These are phyloP conservation scores for Alternaria solani DNA, from an alignment of 2,329 filamentous ascomycete species.

Conservation along the genomic window DNA sequence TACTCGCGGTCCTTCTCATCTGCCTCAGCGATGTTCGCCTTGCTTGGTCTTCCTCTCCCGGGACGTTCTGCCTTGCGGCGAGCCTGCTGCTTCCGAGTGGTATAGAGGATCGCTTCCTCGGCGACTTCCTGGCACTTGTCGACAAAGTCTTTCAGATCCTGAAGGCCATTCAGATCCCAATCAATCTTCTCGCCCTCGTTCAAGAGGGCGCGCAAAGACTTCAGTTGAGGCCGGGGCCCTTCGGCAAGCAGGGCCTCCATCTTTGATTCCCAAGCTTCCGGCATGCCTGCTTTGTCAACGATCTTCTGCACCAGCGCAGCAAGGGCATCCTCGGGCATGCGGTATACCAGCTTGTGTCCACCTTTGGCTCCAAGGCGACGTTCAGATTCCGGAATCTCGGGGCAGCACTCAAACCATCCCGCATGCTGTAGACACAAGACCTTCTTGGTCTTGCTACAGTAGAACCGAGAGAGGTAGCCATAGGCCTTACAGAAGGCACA, in stretches of 20 bases:
- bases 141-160: slow-evolving; percentile 86
- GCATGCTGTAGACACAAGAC: slow-evolving; percentile 84
- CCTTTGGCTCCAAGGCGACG: slow-evolving; percentile 64
- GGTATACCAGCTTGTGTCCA: slow-evolving; percentile 78
- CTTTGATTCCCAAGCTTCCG: slow-evolving; percentile 90
- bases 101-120: slow-evolving; percentile 95
- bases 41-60: slow-evolving; percentile 77
- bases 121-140: slow-evolving; percentile 98
- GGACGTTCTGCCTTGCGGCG: slow-evolving; percentile 92
- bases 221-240: slow-evolving; percentile 83
- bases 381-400: slow-evolving; percentile 67
- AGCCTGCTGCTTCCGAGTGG: slow-evolving; percentile 96
- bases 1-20: slow-evolving; percentile 86
- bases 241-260: slow-evolving; percentile 85
- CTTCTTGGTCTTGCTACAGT: slow-evolving; percentile 82
- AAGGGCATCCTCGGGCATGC: slow-evolving; percentile 77
- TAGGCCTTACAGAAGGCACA: slow-evolving; percentile 93
- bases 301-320: slow-evolving; percentile 74
- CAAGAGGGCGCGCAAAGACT: slow-evolving; percentile 81
- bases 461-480: slow-evolving; percentile 88
- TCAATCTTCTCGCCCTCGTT: slow-evolving; percentile 97
- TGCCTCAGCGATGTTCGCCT: slow-evolving; percentile 69
- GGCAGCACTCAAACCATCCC: slow-evolving; percentile 80
- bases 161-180: slow-evolving; percentile 82
- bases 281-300: slow-evolving; percentile 82